A percentile compares a stretch with the other conserved stretches of the same genome.
phyloP scores from a whole-genome alignment of 768 basidiomycete species.

The Mrakia hoshinonis region DNA sequence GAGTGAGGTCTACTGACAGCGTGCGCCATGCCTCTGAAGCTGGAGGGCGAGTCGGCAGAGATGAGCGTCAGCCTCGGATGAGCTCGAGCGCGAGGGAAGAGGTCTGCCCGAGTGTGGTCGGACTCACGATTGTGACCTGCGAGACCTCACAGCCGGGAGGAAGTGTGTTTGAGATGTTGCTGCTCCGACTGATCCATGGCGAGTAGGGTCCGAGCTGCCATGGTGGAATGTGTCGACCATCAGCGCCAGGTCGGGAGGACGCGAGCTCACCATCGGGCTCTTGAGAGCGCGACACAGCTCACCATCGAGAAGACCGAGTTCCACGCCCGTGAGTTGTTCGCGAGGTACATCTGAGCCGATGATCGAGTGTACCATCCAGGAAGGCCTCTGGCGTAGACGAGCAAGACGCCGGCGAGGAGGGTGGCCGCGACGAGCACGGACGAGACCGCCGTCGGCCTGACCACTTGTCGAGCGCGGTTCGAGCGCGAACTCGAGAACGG shows the following conservation, averaged over 20 bases:
- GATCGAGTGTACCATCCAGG: background rate
- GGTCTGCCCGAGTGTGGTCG: background rate
- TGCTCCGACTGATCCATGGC: background rate
- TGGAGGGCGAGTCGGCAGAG: background rate
- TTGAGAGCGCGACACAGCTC: background rate
- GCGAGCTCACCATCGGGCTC: no score
- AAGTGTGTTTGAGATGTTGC: background rate
- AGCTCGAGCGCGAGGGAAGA: background rate
- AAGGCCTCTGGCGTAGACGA: background rate
- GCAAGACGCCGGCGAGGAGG: background rate
- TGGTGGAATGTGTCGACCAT: background rate
- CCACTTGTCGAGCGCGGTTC: no score
- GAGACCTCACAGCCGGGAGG: constrained; percentile 3
- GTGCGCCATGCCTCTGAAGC: constrained; percentile 3
- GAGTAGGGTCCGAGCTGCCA: background rate
- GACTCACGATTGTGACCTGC: constrained; percentile 13
- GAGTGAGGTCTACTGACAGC: background rate
- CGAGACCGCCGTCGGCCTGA: background rate
- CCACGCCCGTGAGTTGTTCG: no score
- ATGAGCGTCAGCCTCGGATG: background rate
- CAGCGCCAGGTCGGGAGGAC: background rate
- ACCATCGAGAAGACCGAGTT: background rate
- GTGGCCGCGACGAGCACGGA: background rate
- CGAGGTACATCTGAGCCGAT: no score
- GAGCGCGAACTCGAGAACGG: no score